Percentiles rank a stretch among this genome's conserved stretches.
Conservation (phyloP, 1,284 basidiomycete genomes). For the Cryptococcus floricola region DNA sequence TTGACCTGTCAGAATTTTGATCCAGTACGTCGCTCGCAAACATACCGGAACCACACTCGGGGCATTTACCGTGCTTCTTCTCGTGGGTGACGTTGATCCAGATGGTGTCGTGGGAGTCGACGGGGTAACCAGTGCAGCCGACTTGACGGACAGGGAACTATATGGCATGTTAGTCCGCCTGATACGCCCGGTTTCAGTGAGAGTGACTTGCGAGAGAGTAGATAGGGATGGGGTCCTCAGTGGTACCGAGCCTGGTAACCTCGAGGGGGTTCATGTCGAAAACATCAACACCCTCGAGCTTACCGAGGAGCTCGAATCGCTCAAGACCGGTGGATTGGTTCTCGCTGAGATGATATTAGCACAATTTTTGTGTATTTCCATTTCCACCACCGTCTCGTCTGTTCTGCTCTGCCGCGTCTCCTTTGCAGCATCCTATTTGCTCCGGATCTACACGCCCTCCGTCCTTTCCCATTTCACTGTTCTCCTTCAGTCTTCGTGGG, state of each 20-base stretch:
- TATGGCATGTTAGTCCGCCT: neutral
- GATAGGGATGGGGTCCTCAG: conserved; percentile 81
- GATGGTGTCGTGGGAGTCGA: conserved; percentile 83
- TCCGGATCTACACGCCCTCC: too few species aligned
- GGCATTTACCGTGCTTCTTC: conserved; percentile 66
- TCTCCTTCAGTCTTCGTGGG: neutral
- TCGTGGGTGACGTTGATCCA: conserved; percentile 72
- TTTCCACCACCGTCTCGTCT: neutral
- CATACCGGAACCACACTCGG: conserved; percentile 68
- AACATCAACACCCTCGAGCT: conserved; percentile 80
- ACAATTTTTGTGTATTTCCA: neutral
- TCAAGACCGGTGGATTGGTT: conserved; percentile 95
- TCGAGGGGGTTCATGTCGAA: conserved; percentile 88
- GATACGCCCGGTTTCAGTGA: neutral
- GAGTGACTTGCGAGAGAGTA: conserved; percentile 71
- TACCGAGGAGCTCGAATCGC: conserved; percentile 86
- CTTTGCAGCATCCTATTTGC: neutral
- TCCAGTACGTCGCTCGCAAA: neutral
- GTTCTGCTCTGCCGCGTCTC: neutral
- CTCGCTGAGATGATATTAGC: conserved; percentile 48
- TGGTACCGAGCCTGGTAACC: conserved; percentile 80
- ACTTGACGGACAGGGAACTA: conserved; percentile 76
- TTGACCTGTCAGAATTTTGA: conserved; percentile 8
- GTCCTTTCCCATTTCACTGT: neutral
- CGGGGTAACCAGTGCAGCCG: conserved; percentile 87